Evolutionary conservation across 2,329 filamentous ascomycete genomes (phyloP), one percentile per base, ranked within the genome.

Genomic region (Venturia aucupariae): DNA sequence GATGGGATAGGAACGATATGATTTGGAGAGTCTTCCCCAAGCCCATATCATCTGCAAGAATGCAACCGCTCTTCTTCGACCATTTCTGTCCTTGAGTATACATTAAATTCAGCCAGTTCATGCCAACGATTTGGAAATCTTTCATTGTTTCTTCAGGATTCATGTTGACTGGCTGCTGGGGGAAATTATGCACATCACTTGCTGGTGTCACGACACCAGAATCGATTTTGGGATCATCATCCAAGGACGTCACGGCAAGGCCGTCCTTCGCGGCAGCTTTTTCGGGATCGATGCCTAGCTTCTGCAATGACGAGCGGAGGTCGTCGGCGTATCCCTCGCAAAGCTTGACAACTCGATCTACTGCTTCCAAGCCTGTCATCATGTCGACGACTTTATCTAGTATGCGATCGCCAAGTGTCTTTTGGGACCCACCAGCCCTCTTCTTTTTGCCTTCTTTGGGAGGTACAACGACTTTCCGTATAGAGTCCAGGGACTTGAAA

Each of bases 51-150:
- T 99, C 94, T 1, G 94, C 94, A 22, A 99, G 80, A 65, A 99
- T 97, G 67, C 92, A 93, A 57, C 90, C 93, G 62, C 95, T 83
- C 35, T 86, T 82, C 65, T 90, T 86, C 62, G 87, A 82, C 77
- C 91, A 96, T 17, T 41, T 57, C 38, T 57, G 22, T 42, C 62
- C 42, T 51, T 55, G 39, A 10, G 46, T 41, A 22, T 48, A 66
- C 51, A 99, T 82, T 57, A 97, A 77, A 64, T 87, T 86, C 71
- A 99, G 83, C 94, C 94, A 99, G 72, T 97, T 97, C 62, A 99
- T 82, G 4, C 94, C 94, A 38, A 96, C 91, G 24, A 97, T 78
- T 73, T 99, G 94, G 71, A 97, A 97, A 42, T 94, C 88, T 73
- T 97, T 97, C 80, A 99, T 86, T 46, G 83, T 80, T 64, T 93